phyloP scores from a whole-genome alignment of 106 monocot species.

The Phalaenopsis equestris region DNA sequence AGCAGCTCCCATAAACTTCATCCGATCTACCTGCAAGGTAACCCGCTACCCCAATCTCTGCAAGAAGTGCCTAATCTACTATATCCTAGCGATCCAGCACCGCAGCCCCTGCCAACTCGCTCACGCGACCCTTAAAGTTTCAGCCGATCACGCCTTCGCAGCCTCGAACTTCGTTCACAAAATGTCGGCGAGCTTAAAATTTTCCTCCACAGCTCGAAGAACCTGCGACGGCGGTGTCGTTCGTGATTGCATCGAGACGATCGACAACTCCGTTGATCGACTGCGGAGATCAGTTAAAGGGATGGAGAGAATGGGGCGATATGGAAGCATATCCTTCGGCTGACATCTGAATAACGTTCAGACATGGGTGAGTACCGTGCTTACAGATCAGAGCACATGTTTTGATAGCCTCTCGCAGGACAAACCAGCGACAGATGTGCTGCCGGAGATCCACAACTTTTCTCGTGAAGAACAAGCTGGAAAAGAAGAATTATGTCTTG shows the following conservation, averaged over 20 bases:
- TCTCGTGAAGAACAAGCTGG: too few species aligned
- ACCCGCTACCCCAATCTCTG: conserved; percentile 22
- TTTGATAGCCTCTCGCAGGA: conserved; percentile 36
- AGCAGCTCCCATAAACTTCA: conserved; percentile 6
- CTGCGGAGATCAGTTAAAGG: conserved; percentile 36
- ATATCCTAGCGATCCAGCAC: conserved; percentile 3
- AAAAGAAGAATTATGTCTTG: too few species aligned
- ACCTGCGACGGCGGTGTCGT: conserved; percentile 25
- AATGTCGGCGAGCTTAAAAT: background rate
- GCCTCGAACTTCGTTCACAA: conserved; percentile 5
- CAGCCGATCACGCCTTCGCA: background rate
- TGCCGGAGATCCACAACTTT: conserved; percentile 9
- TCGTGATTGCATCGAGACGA: conserved; percentile 41
- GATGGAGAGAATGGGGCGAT: conserved; percentile 52
- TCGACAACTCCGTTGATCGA: conserved; percentile 31
- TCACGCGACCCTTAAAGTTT: conserved; percentile 3
- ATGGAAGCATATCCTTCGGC: conserved; percentile 23
- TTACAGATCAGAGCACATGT: conserved; percentile 62
- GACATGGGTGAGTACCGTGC: conserved; percentile 74
- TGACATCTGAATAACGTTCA: conserved; percentile 54
- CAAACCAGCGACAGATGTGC: background rate
- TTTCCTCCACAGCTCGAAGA: background rate
- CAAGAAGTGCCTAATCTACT: conserved; percentile 10
- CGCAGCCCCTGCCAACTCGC: conserved; percentile 10
- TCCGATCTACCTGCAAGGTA: conserved; percentile 10